Evolutionary conservation across 306 rosid genomes (phyloP).

Genomic region (Neltuma alba): DNA sequence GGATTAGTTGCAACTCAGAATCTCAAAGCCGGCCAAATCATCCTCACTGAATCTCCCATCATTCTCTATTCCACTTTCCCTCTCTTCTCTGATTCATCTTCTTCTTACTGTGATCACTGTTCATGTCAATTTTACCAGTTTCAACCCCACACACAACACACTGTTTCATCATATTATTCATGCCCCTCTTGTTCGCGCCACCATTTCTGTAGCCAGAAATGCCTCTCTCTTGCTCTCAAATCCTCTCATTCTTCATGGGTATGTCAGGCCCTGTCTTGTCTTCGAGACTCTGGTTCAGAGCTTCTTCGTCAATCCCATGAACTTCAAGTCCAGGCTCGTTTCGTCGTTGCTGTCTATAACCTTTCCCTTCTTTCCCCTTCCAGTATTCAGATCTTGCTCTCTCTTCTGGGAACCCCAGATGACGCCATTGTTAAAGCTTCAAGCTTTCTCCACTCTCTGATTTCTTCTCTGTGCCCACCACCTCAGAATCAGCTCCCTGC

Average conservation of each 20-base stretch:
- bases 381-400: constrained; percentile 44
- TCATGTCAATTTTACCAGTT: constrained; percentile 45
- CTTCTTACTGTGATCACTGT: constrained; percentile 60
- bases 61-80: constrained; percentile 62
- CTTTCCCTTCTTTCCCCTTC: constrained; percentile 42
- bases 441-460: constrained; percentile 47
- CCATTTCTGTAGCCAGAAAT: constrained; percentile 53
- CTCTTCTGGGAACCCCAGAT: constrained; percentile 57
- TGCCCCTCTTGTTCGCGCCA: constrained; percentile 46
- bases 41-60: constrained; percentile 64
- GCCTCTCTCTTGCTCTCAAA: constrained; percentile 38
- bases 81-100: constrained; percentile 17
- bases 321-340: constrained; percentile 62
- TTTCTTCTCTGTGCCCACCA: constrained; percentile 44
- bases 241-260: constrained; percentile 48
- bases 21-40: constrained; percentile 58
- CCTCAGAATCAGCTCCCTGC: constrained; percentile 25
- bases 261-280: constrained; percentile 44
- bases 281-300: constrained; percentile 27
- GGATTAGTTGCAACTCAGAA: constrained; percentile 53
- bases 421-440: constrained; percentile 34
- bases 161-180: not conserved
- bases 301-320: constrained; percentile 46
- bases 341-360: constrained; percentile 56
- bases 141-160: no score